These are phyloP conservation scores for Lotmaria passim DNA, from an alignment of 208 protist genomes.

Conservation along the genomic window DNA sequence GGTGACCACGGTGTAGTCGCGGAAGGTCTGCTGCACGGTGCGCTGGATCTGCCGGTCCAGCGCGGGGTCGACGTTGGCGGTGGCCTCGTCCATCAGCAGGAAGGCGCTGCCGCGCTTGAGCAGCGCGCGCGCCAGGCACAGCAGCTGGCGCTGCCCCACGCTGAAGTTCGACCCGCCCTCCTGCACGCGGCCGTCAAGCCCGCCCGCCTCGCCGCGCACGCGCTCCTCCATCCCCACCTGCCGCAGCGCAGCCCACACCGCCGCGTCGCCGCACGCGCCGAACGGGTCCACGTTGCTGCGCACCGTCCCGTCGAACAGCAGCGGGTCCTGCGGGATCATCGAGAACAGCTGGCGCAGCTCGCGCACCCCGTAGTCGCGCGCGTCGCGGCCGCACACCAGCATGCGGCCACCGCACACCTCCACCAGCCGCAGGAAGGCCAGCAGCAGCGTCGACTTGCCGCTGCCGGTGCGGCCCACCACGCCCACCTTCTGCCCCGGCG, in stretches of 20 bases:
- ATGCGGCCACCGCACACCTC: constrained; percentile 59
- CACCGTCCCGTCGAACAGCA: constrained; percentile 83
- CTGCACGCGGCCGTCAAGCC: constrained; percentile 48
- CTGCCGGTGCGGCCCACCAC: too few relatives aligned
- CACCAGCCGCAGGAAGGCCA: constrained; percentile 77
- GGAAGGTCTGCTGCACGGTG: constrained; percentile 53
- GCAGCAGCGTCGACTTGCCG: too few relatives aligned
- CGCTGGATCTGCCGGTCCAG: constrained; percentile 64
- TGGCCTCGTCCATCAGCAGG: constrained; percentile 83
- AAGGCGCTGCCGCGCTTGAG: constrained; percentile 58
- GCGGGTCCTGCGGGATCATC: constrained; percentile 86
- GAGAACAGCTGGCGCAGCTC: constrained; percentile 70
- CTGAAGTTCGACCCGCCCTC: constrained; percentile 75
- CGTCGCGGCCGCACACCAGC: constrained; percentile 41
- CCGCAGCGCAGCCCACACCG: constrained; percentile 55
- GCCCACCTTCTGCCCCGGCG: too few relatives aligned
- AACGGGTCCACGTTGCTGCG: constrained; percentile 81
- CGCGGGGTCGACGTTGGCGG: constrained; percentile 64
- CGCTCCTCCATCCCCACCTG: constrained; percentile 52
- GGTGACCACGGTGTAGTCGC: constrained; percentile 62
- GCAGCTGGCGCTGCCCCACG: constrained; percentile 77
- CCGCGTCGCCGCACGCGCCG: constrained; percentile 38
- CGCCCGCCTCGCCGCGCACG: constrained; percentile 30
- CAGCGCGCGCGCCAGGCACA: constrained; percentile 75
- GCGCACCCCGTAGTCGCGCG: constrained; percentile 43